Percentiles rank a stretch among this genome's conserved stretches.
Evolutionary conservation across 441 rosid genomes (phyloP).

Genomic region (Aquilaria agallochum): DNA sequence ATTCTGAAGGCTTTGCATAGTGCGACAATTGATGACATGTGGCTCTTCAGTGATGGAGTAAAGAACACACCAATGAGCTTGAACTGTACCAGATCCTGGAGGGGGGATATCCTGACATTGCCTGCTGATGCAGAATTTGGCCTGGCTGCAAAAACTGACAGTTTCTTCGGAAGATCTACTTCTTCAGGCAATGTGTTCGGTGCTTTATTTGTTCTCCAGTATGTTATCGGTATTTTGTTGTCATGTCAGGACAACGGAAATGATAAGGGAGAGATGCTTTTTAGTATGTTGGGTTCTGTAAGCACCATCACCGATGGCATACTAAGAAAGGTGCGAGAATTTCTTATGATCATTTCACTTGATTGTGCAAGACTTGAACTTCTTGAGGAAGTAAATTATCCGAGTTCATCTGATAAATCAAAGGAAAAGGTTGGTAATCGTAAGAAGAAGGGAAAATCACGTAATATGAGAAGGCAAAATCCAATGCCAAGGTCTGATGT

Average conservation of each 20-base stretch:
- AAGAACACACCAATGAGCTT: conserved; percentile 30
- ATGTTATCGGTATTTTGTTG: conserved; percentile 37
- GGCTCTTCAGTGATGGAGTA: conserved; percentile 49
- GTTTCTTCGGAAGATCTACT: conserved; percentile 29
- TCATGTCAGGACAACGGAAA: conserved; percentile 36
- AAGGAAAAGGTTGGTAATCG: conserved; percentile 51
- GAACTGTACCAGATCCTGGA: conserved; percentile 28
- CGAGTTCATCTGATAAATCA: conserved; percentile 41
- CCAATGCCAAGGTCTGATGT: conserved; percentile 24
- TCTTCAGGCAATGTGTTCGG: conserved; percentile 34
- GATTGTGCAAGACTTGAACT: conserved; percentile 85
- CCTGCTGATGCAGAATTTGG: conserved; percentile 40
- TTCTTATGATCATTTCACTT: conserved; percentile 65
- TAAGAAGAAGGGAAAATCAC: conserved; percentile 58
- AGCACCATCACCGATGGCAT: conserved; percentile 68
- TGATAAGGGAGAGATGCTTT: conserved; percentile 46
- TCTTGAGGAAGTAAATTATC: conserved; percentile 52
- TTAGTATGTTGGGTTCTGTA: conserved; percentile 65
- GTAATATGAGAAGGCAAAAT: conserved; percentile 42
- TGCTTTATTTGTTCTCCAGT: conserved; percentile 61
- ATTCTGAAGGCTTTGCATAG: conserved; percentile 55
- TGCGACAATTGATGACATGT: conserved; percentile 38
- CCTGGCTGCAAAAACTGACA: conserved; percentile 20
- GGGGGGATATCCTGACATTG: conserved; percentile 15
- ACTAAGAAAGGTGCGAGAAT: conserved; percentile 70